These are phyloP conservation scores for Boletus sp. DNA, from an alignment of 1,284 basidiomycete species.

Conservation along the genomic window DNA sequence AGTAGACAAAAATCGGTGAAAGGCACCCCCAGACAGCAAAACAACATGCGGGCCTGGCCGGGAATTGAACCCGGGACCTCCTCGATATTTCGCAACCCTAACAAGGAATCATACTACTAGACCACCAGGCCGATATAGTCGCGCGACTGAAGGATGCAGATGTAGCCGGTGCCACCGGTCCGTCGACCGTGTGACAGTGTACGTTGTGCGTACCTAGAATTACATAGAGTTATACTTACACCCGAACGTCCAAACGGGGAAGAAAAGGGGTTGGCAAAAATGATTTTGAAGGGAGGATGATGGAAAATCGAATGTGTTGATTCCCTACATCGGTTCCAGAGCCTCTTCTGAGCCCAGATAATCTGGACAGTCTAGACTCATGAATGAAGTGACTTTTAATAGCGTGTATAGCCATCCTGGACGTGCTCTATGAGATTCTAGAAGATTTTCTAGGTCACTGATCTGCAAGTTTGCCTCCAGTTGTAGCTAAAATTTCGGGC, in stretches of 20 bases:
- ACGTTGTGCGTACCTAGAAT: no score
- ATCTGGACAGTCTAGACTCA: no score
- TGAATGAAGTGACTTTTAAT: no score
- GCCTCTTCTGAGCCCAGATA: no score
- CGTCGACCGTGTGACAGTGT: not conserved
- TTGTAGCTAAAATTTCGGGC: not conserved
- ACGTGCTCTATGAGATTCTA: no score
- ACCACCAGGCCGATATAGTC: conserved; percentile 51
- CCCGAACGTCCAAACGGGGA: no score
- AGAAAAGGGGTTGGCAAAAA: no score
- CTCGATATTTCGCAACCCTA: conserved; percentile 54
- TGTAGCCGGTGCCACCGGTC: not conserved
- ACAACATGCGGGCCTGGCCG: conserved; percentile 54
- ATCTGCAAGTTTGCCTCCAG: not conserved
- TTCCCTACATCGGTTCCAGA: no score
- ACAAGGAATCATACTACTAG: conserved; percentile 73
- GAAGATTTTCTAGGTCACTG: not conserved
- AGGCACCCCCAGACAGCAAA: not conserved
- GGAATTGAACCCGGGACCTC: conserved; percentile 86
- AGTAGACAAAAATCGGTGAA: not conserved
- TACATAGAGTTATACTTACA: no score
- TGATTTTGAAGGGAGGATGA: no score
- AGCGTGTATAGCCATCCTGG: no score
- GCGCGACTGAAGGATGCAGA: not conserved
- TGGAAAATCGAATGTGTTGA: no score